A percentile compares a stretch with the other conserved stretches of the same genome.
phyloP scores from a whole-genome alignment of 78 protist genomes.

The Dictyostelium brefeldianum region DNA sequence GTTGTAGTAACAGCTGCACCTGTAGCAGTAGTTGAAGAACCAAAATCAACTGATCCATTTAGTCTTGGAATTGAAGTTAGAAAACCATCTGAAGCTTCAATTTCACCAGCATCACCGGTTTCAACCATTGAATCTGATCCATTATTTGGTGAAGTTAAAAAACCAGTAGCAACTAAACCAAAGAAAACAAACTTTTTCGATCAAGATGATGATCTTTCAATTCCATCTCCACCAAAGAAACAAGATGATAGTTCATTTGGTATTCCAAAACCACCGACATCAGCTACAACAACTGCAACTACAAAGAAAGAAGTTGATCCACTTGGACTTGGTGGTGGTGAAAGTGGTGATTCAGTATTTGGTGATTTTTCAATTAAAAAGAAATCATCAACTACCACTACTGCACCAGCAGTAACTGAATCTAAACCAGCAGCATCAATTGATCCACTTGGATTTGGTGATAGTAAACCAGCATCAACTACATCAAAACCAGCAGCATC shows the following conservation, averaged over 20 bases:
- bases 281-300: not conserved
- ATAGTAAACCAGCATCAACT: not conserved
- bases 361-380: conserved; percentile 10
- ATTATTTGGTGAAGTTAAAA: conserved; percentile 26
- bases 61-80: not conserved
- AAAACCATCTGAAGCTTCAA: conserved; percentile 24
- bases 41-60: not conserved
- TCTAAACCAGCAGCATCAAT: not conserved
- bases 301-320: not conserved
- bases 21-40: not conserved
- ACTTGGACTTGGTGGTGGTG: not conserved
- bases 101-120: conserved; percentile 1
- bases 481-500: not conserved
- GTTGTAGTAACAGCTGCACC: too few relatives aligned
- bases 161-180: conserved; percentile 31
- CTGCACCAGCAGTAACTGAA: not conserved
- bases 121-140: conserved; percentile 7
- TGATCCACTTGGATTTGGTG: conserved; percentile 41
- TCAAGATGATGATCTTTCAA: not conserved
- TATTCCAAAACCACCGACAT: conserved; percentile 6
- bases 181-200: conserved; percentile 45
- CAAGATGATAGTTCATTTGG: not conserved
- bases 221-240: conserved; percentile 3
- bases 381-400: not conserved
- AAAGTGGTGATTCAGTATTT: conserved; percentile 30